phyloP scores from a whole-genome alignment of 305 asterid genomes.

The Rubia peregrina region DNA sequence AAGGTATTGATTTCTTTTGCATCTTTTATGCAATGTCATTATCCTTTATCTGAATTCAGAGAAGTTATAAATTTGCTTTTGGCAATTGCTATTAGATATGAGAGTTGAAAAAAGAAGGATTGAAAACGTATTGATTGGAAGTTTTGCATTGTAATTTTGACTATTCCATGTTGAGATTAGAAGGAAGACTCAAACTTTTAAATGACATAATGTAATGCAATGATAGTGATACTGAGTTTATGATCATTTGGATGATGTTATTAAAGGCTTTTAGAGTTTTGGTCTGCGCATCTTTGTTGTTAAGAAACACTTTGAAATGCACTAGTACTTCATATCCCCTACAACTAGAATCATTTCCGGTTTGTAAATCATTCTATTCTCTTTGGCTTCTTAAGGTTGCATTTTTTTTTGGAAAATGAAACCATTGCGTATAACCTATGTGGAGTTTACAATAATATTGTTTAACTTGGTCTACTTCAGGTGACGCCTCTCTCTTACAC shows the following conservation, averaged over 20 bases:
- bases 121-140: not conserved
- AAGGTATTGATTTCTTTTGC: slow-evolving; percentile 22
- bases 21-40: not conserved
- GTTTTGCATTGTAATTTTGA: not conserved
- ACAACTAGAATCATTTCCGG: no score
- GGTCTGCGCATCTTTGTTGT: not conserved
- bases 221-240: not conserved
- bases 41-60: no score
- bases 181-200: no score
- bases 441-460: no score
- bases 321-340: not conserved
- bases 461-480: no score
- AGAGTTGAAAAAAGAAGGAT: not conserved
- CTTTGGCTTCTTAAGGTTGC: no score
- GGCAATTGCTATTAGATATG: not conserved
- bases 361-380: no score
- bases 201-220: not conserved
- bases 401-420: no score
- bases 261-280: not conserved
- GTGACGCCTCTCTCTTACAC: no score
- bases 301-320: not conserved
- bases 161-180: not conserved
- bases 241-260: not conserved
- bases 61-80: no score
- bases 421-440: no score